Evolutionary conservation across 495 filamentous ascomycete genomes (phyloP).

Genomic region (Tuber magnatum): DNA sequence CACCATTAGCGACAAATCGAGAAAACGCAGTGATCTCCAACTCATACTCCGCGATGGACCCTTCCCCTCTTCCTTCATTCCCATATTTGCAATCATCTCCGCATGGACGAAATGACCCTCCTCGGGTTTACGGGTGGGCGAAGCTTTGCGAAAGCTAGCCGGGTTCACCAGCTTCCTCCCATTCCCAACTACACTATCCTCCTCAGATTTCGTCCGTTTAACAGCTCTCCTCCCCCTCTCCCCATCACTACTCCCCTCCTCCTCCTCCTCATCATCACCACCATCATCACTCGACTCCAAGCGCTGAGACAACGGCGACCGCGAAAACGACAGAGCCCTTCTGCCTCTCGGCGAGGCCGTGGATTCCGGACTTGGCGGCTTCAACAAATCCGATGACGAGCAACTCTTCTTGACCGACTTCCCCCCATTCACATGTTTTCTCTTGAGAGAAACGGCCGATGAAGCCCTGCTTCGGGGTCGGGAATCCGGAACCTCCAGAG

Average conservation of each 20-base stretch:
- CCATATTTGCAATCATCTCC: conserved; percentile 35
- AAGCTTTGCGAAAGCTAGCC: conserved; percentile 32
- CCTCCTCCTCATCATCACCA: background rate
- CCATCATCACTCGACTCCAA: conserved; percentile 30
- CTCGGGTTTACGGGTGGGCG: conserved; percentile 19
- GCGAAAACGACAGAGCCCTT: conserved; percentile 21
- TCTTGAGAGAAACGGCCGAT: conserved; percentile 19
- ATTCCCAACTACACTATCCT: conserved; percentile 9
- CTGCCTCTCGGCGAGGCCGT: conserved; percentile 15
- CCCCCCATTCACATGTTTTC: conserved; percentile 20
- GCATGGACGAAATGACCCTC: conserved; percentile 35
- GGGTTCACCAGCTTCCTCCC: conserved; percentile 34
- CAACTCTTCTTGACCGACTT: conserved; percentile 1
- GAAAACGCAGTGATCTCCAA: conserved; percentile 4
- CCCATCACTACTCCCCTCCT: conserved; percentile 21
- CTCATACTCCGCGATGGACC: conserved; percentile 32
- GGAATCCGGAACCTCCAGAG: conserved; percentile 14
- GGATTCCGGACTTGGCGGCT: conserved; percentile 28
- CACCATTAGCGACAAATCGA: conserved; percentile 16
- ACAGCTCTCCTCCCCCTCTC: conserved; percentile 24
- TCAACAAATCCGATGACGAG: conserved; percentile 22
- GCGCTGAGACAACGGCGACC: conserved; percentile 29
- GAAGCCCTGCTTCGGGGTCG: conserved; percentile 14
- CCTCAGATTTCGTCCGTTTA: conserved; percentile 28
- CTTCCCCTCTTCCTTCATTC: conserved; percentile 25